A percentile compares a stretch with the other conserved stretches of the same genome.
phyloP scores from a whole-genome alignment of 2,329 filamentous ascomycete genomes.

The Colletotrichum limetticola region DNA sequence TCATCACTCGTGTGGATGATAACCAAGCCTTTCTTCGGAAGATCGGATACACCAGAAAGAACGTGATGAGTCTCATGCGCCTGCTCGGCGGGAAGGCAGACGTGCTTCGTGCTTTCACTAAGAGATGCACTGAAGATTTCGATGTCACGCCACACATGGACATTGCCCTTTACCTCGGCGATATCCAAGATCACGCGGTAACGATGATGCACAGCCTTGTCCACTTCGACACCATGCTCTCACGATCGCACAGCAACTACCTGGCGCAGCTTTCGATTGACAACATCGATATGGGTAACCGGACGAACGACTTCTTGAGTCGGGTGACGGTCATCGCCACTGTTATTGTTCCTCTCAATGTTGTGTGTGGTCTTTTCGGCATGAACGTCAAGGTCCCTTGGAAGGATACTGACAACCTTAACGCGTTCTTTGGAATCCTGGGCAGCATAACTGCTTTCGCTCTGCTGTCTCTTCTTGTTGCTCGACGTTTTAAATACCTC shows the following conservation, averaged over 20 bases:
- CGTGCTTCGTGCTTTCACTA: constrained; percentile 95
- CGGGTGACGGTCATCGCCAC: constrained; percentile 96
- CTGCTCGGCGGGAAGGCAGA: constrained; percentile 96
- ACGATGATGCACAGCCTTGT: constrained; percentile 98
- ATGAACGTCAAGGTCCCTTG: constrained; percentile 87
- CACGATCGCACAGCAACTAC: constrained; percentile 93
- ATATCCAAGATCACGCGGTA: constrained; percentile 98
- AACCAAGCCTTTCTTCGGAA: constrained; percentile 88
- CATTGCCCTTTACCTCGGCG: constrained; percentile 94
- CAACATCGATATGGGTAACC: constrained; percentile 87
- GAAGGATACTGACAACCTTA: constrained; percentile 60
- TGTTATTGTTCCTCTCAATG: constrained; percentile 91
- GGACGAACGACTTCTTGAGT: constrained; percentile 87
- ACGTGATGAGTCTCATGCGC: constrained; percentile 91
- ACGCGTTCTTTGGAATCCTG: constrained; percentile 62
- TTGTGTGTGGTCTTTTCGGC: constrained; percentile 87
- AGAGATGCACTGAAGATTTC: constrained; percentile 98
- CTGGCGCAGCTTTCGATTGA: constrained; percentile 94
- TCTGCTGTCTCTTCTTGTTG: constrained; percentile 50
- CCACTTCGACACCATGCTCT: constrained; percentile 98
- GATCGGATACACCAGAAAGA: constrained; percentile 91
- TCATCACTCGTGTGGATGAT: constrained; percentile 89
- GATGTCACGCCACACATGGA: constrained; percentile 94
- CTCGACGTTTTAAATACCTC: constrained; percentile 17
- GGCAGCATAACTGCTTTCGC: constrained; percentile 64